Conservation (phyloP, 306 rosid genomes). For the Leucaena leucocephala region DNA sequence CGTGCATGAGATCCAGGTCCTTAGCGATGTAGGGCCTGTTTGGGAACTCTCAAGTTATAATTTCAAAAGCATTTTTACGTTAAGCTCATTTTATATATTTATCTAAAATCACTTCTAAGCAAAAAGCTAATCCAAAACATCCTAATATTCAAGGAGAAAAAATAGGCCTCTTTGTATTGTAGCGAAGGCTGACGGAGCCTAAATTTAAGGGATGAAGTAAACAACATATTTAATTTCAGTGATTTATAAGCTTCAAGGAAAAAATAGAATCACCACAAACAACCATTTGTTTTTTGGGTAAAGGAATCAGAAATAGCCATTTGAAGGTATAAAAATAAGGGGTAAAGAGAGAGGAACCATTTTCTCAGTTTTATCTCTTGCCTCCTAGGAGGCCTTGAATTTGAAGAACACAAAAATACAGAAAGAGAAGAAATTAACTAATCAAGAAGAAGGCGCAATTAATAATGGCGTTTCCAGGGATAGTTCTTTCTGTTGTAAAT, state of each 20-base stretch:
- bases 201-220: not conserved
- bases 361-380: conserved; percentile 28
- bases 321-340: conserved; percentile 29
- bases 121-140: too few relatives aligned
- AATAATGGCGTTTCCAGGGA: conserved; percentile 56
- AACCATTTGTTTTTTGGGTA: not conserved
- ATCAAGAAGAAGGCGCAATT: conserved; percentile 11
- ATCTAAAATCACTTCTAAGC: too few relatives aligned
- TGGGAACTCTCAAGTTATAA: too few relatives aligned
- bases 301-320: conserved; percentile 16
- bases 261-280: not conserved
- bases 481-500: conserved; percentile 11
- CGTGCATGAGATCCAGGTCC: too few relatives aligned
- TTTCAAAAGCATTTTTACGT: too few relatives aligned
- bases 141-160: conserved; percentile 25
- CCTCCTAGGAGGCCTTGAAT: conserved; percentile 36
- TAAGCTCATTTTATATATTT: too few relatives aligned
- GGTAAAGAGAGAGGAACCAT: conserved; percentile 29
- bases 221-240: too few relatives aligned
- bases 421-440: not conserved
- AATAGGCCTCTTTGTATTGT: not conserved
- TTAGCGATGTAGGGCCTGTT: too few relatives aligned
- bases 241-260: too few relatives aligned
- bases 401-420: not conserved
- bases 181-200: not conserved